Percentiles rank a stretch among this genome's conserved stretches.
These are phyloP conservation scores for Talinum fruticosum DNA, from an alignment of 148 eudicot species.

Conservation along the genomic window DNA sequence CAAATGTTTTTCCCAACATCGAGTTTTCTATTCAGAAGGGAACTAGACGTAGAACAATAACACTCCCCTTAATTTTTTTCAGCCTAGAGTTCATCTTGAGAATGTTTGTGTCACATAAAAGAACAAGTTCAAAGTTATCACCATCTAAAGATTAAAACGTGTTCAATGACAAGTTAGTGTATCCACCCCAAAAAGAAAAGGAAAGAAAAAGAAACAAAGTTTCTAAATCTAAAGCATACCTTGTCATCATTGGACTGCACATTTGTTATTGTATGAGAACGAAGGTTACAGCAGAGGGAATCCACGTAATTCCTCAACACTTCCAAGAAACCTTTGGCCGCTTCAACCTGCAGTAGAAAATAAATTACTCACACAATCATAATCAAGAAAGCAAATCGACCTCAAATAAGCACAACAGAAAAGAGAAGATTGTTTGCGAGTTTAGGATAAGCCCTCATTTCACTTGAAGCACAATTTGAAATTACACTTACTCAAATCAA, in stretches of 20 bases:
- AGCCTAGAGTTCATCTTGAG: neutral
- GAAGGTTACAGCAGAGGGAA: constrained; percentile 80
- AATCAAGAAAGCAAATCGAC: neutral
- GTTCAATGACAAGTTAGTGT: neutral
- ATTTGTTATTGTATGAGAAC: constrained; percentile 93
- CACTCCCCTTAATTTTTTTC: neutral
- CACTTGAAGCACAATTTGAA: neutral
- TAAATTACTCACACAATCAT: neutral
- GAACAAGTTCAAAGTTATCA: neutral
- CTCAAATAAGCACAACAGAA: neutral
- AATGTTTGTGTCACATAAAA: neutral
- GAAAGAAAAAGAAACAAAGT: no score
- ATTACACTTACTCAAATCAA: neutral
- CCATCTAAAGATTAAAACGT: neutral
- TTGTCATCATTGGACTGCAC: constrained; percentile 96
- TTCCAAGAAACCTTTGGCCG: constrained; percentile 73
- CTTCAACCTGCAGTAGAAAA: constrained; percentile 57
- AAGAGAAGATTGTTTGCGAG: neutral
- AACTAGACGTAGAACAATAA: neutral
- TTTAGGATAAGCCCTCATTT: neutral
- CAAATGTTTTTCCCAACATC: neutral
- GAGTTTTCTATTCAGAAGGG: neutral
- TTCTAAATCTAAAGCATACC: no score
- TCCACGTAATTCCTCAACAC: constrained; percentile 71
- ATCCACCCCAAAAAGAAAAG: no score